Evolutionary conservation across 768 basidiomycete genomes (phyloP).

Genomic region (Tylopilus intermedius): DNA sequence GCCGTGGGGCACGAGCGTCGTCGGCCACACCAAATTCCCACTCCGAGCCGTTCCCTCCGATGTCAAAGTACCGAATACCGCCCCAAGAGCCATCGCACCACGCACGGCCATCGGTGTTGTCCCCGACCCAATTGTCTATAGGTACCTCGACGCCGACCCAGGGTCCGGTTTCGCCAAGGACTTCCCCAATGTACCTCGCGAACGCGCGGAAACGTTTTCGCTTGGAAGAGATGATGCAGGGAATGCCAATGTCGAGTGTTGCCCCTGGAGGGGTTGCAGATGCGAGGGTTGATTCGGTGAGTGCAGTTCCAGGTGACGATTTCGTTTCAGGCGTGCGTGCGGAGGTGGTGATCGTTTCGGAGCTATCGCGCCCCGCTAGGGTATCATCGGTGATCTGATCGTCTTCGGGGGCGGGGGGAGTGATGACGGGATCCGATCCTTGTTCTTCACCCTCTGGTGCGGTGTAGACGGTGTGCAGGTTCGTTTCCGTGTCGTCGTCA

Average conservation of each 20-base stretch:
- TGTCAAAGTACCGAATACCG: slow-evolving; percentile 81
- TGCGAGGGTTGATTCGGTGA: slow-evolving; percentile 25
- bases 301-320: slow-evolving; percentile 13
- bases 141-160: slow-evolving; percentile 94
- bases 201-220: slow-evolving; percentile 81
- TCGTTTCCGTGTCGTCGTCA: slow-evolving; percentile 35
- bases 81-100: slow-evolving; percentile 87
- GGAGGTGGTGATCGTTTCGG: slow-evolving; percentile 26
- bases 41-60: slow-evolving; percentile 51
- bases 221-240: slow-evolving; percentile 83
- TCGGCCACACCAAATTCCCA: slow-evolving; percentile 60
- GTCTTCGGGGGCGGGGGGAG: slow-evolving; percentile 13
- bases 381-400: slow-evolving; percentile 15
- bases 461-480: slow-evolving; percentile 18
- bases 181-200: slow-evolving; percentile 84
- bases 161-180: slow-evolving; percentile 72
- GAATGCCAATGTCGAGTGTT: slow-evolving; percentile 81
- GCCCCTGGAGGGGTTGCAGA: slow-evolving; percentile 42
- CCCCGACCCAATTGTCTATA: slow-evolving; percentile 47
- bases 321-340: slow-evolving; percentile 18
- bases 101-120: slow-evolving; percentile 55
- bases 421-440: slow-evolving; percentile 5
- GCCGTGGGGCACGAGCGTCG: slow-evolving; percentile 25
- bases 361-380: slow-evolving; percentile 22
- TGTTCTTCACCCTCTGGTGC: slow-evolving; percentile 14